phyloP scores from a whole-genome alignment of 139 green algal genomes.

The Chlamydomonas schloesseri region DNA sequence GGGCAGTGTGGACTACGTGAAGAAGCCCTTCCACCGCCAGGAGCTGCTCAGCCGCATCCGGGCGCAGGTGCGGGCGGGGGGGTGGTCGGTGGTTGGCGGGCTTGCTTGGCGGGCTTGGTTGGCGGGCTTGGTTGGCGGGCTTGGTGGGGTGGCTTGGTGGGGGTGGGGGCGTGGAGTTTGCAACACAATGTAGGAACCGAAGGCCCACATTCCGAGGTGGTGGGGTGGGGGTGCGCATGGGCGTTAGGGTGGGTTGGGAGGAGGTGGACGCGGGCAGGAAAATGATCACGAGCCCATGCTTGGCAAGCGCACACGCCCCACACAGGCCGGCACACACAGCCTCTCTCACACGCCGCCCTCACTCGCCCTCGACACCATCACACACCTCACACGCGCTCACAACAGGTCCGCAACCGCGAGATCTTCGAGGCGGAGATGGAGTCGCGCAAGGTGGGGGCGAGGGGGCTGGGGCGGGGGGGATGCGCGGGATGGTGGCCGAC shows the following conservation, averaged over 20 bases:
- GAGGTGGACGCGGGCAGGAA: no score
- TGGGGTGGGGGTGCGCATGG: no score
- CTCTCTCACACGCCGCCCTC: no score
- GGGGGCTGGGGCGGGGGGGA: not conserved
- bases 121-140: no score
- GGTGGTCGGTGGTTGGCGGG: not conserved
- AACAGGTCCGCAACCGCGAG: constrained; percentile 30
- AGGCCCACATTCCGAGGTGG: no score
- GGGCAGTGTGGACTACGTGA: constrained; percentile 76
- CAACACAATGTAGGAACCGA: no score
- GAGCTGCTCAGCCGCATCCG: constrained; percentile 75
- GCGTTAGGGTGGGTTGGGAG: no score
- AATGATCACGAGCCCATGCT: no score
- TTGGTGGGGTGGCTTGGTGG: not conserved
- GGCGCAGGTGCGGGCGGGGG: constrained; percentile 60
- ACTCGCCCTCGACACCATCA: no score
- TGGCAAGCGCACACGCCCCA: no score
- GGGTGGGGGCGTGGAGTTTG: not conserved
- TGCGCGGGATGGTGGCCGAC: no score
- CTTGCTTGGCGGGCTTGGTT: not conserved
- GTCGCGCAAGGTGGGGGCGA: constrained; percentile 37
- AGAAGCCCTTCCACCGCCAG: constrained; percentile 74
- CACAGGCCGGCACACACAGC: no score
- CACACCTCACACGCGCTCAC: not conserved
- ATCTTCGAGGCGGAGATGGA: constrained; percentile 56